phyloP scores from a whole-genome alignment of 148 eudicot genomes.

The Fagopyrum esculentum region DNA sequence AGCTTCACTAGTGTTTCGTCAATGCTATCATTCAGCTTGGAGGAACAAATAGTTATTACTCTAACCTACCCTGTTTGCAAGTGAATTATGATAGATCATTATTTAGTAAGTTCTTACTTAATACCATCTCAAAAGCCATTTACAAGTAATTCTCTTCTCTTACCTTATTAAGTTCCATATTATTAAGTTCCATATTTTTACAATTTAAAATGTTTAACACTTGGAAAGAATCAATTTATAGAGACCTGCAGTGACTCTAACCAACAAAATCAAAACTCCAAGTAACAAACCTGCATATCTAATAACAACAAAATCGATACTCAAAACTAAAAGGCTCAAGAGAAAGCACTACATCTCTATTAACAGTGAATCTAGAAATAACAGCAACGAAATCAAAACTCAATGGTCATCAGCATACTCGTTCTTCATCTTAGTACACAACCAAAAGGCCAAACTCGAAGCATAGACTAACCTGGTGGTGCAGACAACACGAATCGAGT shows the following conservation, averaged over 20 bases:
- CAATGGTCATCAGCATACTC: too few species aligned
- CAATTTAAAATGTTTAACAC: conserved; percentile 21
- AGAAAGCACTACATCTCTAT: too few species aligned
- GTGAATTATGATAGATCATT: conserved; percentile 11
- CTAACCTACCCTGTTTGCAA: neutral
- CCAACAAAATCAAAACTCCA: too few species aligned
- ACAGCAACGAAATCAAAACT: too few species aligned
- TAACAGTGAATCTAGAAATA: too few species aligned
- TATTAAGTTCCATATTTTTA: neutral
- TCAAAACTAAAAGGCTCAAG: too few species aligned
- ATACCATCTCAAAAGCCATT: conserved; percentile 89
- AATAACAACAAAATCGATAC: too few species aligned
- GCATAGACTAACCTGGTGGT: too few species aligned
- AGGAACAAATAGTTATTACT: conserved; percentile 56
- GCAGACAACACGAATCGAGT: too few species aligned
- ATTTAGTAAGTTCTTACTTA: conserved; percentile 23
- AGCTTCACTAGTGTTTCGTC: conserved; percentile 68
- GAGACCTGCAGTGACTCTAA: conserved; percentile 31
- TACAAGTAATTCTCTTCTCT: conserved; percentile 38
- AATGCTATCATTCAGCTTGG: conserved; percentile 72
- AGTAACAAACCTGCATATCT: too few species aligned
- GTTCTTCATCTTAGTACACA: too few species aligned
- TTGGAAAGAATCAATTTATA: conserved; percentile 57
- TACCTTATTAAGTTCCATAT: neutral
- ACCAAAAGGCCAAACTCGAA: too few species aligned